A percentile compares a stretch with the other conserved stretches of the same genome.
phyloP scores from a whole-genome alignment of 108 stramenopile species.

The Cyclotella baltica region DNA sequence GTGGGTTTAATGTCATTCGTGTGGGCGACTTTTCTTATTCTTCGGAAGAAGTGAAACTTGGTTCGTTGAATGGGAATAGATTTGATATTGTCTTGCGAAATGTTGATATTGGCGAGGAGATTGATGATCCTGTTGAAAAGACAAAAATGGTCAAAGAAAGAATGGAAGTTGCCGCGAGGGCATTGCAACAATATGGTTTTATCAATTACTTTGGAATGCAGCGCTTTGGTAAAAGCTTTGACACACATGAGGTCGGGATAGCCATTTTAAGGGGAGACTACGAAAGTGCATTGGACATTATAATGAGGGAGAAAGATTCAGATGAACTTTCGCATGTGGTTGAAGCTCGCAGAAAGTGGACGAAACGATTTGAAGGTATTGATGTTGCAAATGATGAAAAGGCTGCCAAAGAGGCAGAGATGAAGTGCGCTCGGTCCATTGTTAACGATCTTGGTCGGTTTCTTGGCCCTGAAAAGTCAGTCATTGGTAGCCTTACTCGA shows the following conservation, averaged over 20 bases:
- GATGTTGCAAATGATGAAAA: constrained; percentile 50
- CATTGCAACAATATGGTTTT: constrained; percentile 75
- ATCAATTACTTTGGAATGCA: constrained; percentile 97
- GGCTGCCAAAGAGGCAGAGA: constrained; percentile 61
- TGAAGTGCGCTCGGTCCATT: constrained; percentile 60
- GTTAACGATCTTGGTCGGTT: constrained; percentile 62
- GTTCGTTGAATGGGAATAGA: constrained; percentile 83
- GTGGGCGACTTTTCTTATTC: constrained; percentile 86
- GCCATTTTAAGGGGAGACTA: constrained; percentile 81
- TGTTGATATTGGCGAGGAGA: constrained; percentile 48
- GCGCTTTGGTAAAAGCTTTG: constrained; percentile 89
- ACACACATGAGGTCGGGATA: constrained; percentile 87
- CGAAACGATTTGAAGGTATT: constrained; percentile 66
- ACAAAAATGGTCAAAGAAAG: constrained; percentile 26
- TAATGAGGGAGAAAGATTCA: constrained; percentile 84
- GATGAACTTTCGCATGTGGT: constrained; percentile 54
- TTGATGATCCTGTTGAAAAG: constrained; percentile 2
- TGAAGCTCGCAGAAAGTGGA: constrained; percentile 73
- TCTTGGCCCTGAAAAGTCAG: constrained; percentile 75
- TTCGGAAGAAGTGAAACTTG: constrained; percentile 69
- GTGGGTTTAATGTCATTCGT: constrained; percentile 57
- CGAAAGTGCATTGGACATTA: constrained; percentile 78
- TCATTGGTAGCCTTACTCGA: constrained; percentile 65
- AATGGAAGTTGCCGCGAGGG: constrained; percentile 61
- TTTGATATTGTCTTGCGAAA: constrained; percentile 90